phyloP scores from a whole-genome alignment of 495 filamentous ascomycete genomes.

The Penicillium ucsense region DNA sequence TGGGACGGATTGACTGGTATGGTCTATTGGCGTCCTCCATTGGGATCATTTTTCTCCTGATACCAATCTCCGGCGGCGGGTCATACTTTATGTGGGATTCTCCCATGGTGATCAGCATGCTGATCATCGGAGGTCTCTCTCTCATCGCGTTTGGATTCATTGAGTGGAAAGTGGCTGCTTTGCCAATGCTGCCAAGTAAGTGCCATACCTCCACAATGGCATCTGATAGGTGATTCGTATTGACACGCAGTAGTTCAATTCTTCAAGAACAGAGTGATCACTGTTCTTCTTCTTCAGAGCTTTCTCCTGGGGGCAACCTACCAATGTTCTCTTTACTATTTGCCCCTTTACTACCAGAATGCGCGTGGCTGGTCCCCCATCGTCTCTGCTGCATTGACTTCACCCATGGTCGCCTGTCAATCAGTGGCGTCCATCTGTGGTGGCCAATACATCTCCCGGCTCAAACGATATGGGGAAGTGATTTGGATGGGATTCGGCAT shows the following conservation, averaged over 20 bases:
- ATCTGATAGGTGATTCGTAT: neutral
- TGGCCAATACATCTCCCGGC: constrained; percentile 48
- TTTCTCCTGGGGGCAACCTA: constrained; percentile 52
- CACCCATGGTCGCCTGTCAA: constrained; percentile 45
- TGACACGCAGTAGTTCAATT: constrained; percentile 33
- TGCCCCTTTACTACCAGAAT: constrained; percentile 47
- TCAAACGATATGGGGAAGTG: constrained; percentile 47
- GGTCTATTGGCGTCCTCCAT: constrained; percentile 41
- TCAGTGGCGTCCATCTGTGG: constrained; percentile 41
- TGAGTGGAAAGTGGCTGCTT: constrained; percentile 46
- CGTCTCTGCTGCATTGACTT: constrained; percentile 38
- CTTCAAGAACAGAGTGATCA: constrained; percentile 45
- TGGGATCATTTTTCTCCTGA: constrained; percentile 47
- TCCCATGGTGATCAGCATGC: constrained; percentile 52
- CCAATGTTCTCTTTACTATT: constrained; percentile 44
- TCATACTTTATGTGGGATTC: constrained; percentile 52
- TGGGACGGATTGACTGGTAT: constrained; percentile 47
- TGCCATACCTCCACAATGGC: neutral
- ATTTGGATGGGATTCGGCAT: constrained; percentile 46
- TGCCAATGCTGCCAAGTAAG: constrained; percentile 53
- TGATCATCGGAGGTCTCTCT: constrained; percentile 39
- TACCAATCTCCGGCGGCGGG: constrained; percentile 55
- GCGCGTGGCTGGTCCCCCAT: constrained; percentile 42
- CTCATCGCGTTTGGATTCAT: constrained; percentile 42
- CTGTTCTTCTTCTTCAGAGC: constrained; percentile 46